Percentiles rank a stretch among this genome's conserved stretches.
Conservation (phyloP, 352 stramenopile species). For the Globisporangium radiosum region DNA sequence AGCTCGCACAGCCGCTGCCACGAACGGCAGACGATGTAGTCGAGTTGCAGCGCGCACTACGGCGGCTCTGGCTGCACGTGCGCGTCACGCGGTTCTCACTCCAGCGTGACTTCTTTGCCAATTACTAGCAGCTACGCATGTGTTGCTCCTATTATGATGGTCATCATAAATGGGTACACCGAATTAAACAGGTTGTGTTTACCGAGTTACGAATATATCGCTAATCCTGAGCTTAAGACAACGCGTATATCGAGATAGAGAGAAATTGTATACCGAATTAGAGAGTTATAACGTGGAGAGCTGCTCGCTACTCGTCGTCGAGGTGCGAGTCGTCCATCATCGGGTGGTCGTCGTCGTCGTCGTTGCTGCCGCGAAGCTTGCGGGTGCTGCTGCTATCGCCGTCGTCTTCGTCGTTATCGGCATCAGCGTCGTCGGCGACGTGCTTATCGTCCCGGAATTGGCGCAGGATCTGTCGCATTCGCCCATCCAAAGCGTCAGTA, state of each 20-base stretch:
- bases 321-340: conserved; percentile 33
- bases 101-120: conserved; percentile 29
- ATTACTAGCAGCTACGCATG: conserved; percentile 1
- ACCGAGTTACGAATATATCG: neutral
- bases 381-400: neutral
- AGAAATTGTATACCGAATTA: neutral
- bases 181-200: no score
- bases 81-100: conserved; percentile 27
- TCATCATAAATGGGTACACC: no score
- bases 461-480: conserved; percentile 42
- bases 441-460: conserved; percentile 48
- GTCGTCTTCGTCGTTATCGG: neutral
- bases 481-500: conserved; percentile 3
- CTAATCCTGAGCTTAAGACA: no score
- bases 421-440: conserved; percentile 5
- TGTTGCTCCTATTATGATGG: no score
- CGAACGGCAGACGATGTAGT: conserved; percentile 5
- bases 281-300: neutral
- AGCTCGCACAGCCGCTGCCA: neutral
- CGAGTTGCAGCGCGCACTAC: neutral
- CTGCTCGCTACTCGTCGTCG: conserved; percentile 19
- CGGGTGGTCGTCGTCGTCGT: conserved; percentile 18
- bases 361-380: neutral
- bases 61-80: conserved; percentile 17
- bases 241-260: neutral